These are phyloP conservation scores for Nemania sp. DNA, from an alignment of 2,329 filamentous ascomycete species.

Conservation along the genomic window DNA sequence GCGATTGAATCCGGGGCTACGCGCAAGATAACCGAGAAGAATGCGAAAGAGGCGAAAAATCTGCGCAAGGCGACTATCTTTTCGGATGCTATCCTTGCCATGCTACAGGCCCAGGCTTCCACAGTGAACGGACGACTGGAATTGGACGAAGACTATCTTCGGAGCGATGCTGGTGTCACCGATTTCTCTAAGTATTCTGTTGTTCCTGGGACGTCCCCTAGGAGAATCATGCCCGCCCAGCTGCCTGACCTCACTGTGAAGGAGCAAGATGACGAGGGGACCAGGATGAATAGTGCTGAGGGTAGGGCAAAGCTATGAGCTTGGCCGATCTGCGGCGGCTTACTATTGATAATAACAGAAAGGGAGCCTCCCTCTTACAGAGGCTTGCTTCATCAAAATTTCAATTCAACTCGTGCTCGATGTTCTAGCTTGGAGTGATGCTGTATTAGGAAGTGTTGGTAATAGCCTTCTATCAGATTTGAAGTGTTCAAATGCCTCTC, in stretches of 20 bases:
- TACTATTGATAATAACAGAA: neutral
- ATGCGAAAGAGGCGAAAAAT: slow-evolving; percentile 63
- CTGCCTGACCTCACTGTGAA: slow-evolving; percentile 78
- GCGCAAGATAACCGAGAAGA: slow-evolving; percentile 30
- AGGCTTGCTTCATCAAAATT: neutral
- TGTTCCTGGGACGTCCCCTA: slow-evolving; percentile 59
- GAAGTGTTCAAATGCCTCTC: no score
- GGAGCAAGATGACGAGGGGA: slow-evolving; percentile 85
- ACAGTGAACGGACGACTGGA: slow-evolving; percentile 78
- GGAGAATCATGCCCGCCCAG: slow-evolving; percentile 80
- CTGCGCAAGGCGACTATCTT: slow-evolving; percentile 80
- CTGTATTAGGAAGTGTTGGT: no score
- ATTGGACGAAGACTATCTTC: slow-evolving; percentile 85
- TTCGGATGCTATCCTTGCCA: slow-evolving; percentile 81
- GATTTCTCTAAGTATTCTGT: slow-evolving; percentile 81
- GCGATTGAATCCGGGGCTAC: slow-evolving; percentile 72
- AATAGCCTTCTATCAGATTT: no score
- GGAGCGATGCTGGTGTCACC: slow-evolving; percentile 69
- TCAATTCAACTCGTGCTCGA: neutral
- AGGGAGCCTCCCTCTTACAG: neutral
- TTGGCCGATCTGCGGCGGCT: neutral
- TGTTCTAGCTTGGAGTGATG: no score
- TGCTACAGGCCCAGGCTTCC: slow-evolving; percentile 70
- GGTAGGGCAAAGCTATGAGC: slow-evolving; percentile 55
- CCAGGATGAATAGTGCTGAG: slow-evolving; percentile 73